Evolutionary conservation across 176 grass and related monocot genomes (phyloP).

Genomic region (Coix lacrymajobi): DNA sequence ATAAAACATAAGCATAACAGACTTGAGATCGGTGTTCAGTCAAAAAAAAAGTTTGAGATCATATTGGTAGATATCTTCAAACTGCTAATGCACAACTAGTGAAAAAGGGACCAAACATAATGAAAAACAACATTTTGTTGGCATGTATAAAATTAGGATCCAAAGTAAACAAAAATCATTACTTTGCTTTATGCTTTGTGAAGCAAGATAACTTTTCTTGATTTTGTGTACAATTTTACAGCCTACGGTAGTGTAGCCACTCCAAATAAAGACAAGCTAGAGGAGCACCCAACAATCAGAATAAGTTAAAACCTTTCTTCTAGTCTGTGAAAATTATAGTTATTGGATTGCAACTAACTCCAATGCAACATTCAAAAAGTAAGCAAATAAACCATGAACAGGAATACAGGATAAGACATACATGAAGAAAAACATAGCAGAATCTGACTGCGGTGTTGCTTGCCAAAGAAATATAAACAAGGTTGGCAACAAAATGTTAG

Average conservation of each 20-base stretch:
- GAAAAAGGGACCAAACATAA: background rate
- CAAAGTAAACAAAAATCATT: background rate
- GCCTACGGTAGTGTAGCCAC: constrained; percentile 9
- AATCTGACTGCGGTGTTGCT: constrained; percentile 93
- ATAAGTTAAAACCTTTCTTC: background rate
- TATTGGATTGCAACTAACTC: constrained; percentile 24
- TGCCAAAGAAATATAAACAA: constrained; percentile 99
- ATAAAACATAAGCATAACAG: background rate
- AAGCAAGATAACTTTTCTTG: background rate
- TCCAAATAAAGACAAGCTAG: constrained; percentile 4
- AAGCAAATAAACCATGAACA: constrained; percentile 4
- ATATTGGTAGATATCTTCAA: background rate
- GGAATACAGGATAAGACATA: constrained; percentile 36
- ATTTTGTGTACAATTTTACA: background rate
- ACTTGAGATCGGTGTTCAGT: background rate
- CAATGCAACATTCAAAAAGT: background rate
- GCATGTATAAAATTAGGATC: background rate
- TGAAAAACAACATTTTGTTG: background rate
- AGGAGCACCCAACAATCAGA: background rate
- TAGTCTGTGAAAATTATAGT: background rate
- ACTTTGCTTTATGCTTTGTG: constrained; percentile 11
- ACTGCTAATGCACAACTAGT: background rate
- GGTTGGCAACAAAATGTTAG: constrained; percentile 85
- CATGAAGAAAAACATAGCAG: constrained; percentile 98
- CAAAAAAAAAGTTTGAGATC: background rate